Base-by-base conservation (phyloP, 1,284 basidiomycete genomes). In the Chondrostereum purpureum region DNA sequence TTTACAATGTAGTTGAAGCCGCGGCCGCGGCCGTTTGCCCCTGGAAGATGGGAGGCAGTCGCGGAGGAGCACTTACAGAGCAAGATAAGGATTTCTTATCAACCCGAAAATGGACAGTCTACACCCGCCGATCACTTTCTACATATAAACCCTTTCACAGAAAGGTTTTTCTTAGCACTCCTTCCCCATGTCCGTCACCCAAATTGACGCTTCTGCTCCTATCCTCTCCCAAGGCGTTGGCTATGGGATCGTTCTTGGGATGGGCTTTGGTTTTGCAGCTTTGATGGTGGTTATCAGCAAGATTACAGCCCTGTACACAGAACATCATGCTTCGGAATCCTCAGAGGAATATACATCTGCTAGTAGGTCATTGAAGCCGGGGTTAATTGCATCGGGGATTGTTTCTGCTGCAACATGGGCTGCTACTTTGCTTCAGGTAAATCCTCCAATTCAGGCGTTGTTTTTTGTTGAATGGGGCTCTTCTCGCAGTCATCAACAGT, bases 371-470 rank as follows among this genome's bases (percentile, higher is more conserved):
- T 60, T 74, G 27, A 73, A 73, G 43, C 75, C 78, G 0, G 78
- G 76, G 1, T 60, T 80, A 17, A 73, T 79, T 33, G 77, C 77
- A 0, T 67, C 71, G 6, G 76, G 73, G 27, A 75, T 78, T 44
- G 72, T 77, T 20, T 67, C 58, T 2, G 61, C 61, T n/a, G 66
- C 63, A 55, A 64, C 63, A 6, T 57, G 60, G 54, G 60, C 62
- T 6, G 57, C 59, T 4, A 64, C 61, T 14, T 53, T 64, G 12
- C 45, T 62, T 1, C 67, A 69, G 42, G 60, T 31, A 31, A 8
- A n/a, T 31, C n/a, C n/a, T n/a, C n/a, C n/a, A n/a, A n/a, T n/a
- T n/a, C n/a, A n/a, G n/a, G n/a, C n/a, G n/a, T n/a, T n/a, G n/a
- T n/a, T n/a, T n/a, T n/a, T n/a, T n/a, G n/a, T n/a, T n/a, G n/a